Evolutionary conservation across 495 filamentous ascomycete genomes (phyloP).

Genomic region (Hypoxylon fragiforme): DNA sequence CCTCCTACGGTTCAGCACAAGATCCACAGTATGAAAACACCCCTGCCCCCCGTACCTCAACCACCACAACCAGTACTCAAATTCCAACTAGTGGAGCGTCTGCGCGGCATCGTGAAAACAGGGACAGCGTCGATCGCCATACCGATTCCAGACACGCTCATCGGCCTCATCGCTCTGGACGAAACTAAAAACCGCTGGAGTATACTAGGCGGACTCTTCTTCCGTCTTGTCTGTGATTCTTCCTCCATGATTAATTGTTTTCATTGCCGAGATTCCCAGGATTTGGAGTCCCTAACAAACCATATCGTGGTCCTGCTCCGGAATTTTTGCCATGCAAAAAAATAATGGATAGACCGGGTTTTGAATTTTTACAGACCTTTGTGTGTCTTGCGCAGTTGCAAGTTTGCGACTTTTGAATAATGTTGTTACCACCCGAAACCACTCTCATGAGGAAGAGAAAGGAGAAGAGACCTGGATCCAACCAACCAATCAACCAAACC

Average conservation of each 20-base stretch:
- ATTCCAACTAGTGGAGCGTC: constrained; percentile 37
- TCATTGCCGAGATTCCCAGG: constrained; percentile 40
- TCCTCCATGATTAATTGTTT: constrained; percentile 39
- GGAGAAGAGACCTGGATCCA: constrained; percentile 21
- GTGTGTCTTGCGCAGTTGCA: constrained; percentile 46
- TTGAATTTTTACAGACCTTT: constrained; percentile 40
- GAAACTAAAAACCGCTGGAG: constrained; percentile 32
- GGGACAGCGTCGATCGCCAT: constrained; percentile 43
- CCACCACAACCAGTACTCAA: constrained; percentile 38
- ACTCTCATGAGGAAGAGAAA: constrained; percentile 3
- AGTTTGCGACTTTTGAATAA: constrained; percentile 49
- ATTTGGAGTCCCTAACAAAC: constrained; percentile 35
- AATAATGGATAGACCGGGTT: constrained; percentile 43
- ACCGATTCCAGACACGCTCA: constrained; percentile 43
- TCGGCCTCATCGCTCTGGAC: constrained; percentile 34
- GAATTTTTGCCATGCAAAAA: constrained; percentile 40
- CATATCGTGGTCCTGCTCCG: constrained; percentile 29
- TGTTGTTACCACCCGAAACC: constrained; percentile 23
- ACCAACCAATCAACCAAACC: constrained; percentile 7
- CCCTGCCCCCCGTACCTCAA: constrained; percentile 37
- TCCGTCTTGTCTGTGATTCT: constrained; percentile 31
- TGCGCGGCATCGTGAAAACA: constrained; percentile 45
- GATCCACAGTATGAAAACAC: constrained; percentile 41
- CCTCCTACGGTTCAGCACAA: constrained; percentile 43
- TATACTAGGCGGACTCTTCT: constrained; percentile 32